Evolutionary conservation across 2,329 filamentous ascomycete genomes (phyloP).

Genomic region (Phaeosphaeriaceae sp.): DNA sequence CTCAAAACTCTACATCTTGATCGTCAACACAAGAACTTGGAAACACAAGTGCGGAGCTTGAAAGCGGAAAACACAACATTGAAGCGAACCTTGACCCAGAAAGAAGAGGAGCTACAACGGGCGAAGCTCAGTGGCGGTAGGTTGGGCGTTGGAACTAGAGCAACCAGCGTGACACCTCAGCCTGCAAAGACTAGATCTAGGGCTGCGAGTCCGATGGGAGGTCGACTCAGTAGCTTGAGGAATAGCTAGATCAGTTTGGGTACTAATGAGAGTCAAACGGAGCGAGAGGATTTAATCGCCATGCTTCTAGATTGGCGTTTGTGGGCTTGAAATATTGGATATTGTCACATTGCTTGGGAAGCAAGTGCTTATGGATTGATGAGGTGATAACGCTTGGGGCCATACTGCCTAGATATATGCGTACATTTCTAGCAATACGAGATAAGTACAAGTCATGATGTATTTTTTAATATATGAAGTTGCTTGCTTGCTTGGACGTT

Average conservation of each 20-base stretch:
- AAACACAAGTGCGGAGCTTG: slow-evolving; percentile 10
- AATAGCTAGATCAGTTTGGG: slow-evolving; percentile 20
- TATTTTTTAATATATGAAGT: no score
- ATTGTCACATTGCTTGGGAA: no score
- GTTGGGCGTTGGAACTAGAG: slow-evolving; percentile 35
- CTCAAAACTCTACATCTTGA: slow-evolving; percentile 28
- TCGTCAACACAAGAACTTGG: slow-evolving; percentile 12
- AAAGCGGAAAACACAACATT: slow-evolving; percentile 16
- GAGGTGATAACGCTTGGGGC: no score
- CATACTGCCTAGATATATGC: no score
- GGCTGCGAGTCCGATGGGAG: slow-evolving; percentile 36
- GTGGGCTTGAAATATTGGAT: neutral
- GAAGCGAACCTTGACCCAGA: slow-evolving; percentile 21
- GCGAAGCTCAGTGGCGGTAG: slow-evolving; percentile 24
- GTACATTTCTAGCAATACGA: no score
- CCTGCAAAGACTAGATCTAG: slow-evolving; percentile 32
- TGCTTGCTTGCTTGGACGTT: no score
- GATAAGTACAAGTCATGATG: no score
- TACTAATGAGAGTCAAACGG: no score
- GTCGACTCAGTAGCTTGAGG: slow-evolving; percentile 31
- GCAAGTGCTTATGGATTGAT: no score
- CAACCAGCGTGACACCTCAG: slow-evolving; percentile 36
- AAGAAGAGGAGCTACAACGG: slow-evolving; percentile 31
- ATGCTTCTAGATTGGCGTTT: no score
- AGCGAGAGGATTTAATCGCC: neutral